A percentile compares a stretch with the other conserved stretches of the same genome.
Evolutionary conservation across 768 basidiomycete genomes (phyloP).

Genomic region (Pisolithus marmoratus): DNA sequence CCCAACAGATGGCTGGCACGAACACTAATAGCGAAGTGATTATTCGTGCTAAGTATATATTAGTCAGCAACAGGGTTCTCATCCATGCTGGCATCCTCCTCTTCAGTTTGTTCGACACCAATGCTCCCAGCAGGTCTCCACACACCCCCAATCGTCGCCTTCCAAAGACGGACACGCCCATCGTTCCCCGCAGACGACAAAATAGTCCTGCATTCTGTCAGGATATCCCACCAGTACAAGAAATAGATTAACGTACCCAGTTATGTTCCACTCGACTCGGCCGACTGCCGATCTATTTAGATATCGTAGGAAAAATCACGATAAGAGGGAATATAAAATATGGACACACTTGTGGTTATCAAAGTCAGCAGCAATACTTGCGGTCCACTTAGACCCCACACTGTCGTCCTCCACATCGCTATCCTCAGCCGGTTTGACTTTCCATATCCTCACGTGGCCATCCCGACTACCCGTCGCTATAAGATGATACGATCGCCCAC

Average conservation of each 20-base stretch:
- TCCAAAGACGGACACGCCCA: slow-evolving; percentile 79
- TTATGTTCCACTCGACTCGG: slow-evolving; percentile 93
- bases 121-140: slow-evolving; percentile 82
- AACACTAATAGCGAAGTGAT: too few relatives aligned
- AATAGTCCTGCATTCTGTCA: slow-evolving; percentile 50
- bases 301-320: slow-evolving; percentile 5
- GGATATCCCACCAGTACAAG: background rate
- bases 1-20: too few relatives aligned
- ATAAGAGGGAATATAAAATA: slow-evolving; percentile 12
- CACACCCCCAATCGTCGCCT: slow-evolving; percentile 75
- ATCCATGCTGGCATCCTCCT: slow-evolving; percentile 43
- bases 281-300: slow-evolving; percentile 60
- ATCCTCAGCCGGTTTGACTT: slow-evolving; percentile 57
- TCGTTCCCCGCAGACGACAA: slow-evolving; percentile 82
- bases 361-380: slow-evolving; percentile 76
- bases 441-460: slow-evolving; percentile 88
- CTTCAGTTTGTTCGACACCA: slow-evolving; percentile 70
- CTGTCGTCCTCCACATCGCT: slow-evolving; percentile 39
- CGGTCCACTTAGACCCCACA: slow-evolving; percentile 55
- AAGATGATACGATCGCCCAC: slow-evolving; percentile 91
- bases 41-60: background rate
- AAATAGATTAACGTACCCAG: slow-evolving; percentile 45
- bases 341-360: slow-evolving; percentile 68
- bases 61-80: slow-evolving; percentile 33
- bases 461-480: slow-evolving; percentile 88